Conservation (phyloP, 1,284 basidiomycete species). For the Quambalaria eucalypti region DNA sequence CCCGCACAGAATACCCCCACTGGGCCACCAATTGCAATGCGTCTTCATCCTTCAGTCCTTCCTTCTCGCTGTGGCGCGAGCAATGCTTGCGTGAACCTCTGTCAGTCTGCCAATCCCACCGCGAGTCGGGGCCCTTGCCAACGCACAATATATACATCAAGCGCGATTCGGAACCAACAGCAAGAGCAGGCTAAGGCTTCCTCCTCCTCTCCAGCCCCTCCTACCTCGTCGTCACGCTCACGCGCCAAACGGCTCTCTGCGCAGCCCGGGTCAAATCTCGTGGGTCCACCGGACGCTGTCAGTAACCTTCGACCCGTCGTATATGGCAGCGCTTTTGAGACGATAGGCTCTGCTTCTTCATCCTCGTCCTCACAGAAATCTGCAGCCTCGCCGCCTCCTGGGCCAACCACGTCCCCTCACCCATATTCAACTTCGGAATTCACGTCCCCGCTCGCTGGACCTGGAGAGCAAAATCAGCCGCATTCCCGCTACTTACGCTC, state of each 20-base stretch:
- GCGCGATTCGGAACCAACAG: too few relatives aligned
- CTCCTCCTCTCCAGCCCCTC: too few relatives aligned
- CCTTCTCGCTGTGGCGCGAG: too few relatives aligned
- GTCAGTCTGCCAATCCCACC: too few relatives aligned
- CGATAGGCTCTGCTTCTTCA: neutral
- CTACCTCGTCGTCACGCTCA: too few relatives aligned
- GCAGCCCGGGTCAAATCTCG: neutral
- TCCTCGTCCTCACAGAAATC: neutral
- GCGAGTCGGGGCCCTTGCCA: too few relatives aligned
- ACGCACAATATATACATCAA: too few relatives aligned
- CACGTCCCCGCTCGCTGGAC: neutral
- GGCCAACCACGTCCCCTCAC: neutral
- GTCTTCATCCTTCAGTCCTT: too few relatives aligned
- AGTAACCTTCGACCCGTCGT: neutral
- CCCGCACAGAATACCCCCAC: too few relatives aligned
- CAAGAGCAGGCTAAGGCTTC: too few relatives aligned
- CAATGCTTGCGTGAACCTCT: too few relatives aligned
- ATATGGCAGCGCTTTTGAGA: neutral
- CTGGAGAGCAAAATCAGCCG: neutral
- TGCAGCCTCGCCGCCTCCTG: neutral
- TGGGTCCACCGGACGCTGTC: neutral
- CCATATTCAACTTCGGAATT: neutral
- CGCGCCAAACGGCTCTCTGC: conserved; percentile 1
- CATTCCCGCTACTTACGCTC: neutral
- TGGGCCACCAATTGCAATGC: too few relatives aligned